These are phyloP conservation scores for Rhizoclosmatium globosum DNA, from an alignment of 192 early-diverging fungal species.

Conservation along the genomic window DNA sequence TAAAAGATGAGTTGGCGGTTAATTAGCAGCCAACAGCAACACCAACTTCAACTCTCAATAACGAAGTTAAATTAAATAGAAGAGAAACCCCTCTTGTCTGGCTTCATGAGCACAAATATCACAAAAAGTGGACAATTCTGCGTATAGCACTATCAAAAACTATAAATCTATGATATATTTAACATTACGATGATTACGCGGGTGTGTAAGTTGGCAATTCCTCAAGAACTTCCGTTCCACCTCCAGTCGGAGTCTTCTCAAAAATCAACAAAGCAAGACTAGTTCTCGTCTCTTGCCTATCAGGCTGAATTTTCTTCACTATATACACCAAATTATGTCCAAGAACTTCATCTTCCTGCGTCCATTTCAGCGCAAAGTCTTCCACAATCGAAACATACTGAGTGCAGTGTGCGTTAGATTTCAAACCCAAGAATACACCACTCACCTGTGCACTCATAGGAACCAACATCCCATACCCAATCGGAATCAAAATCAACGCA, in stretches of 20 bases:
- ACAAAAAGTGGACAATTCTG: no score
- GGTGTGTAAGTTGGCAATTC: neutral
- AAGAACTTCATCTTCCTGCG: conserved; percentile 3
- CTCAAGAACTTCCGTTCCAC: neutral
- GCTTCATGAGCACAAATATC: no score
- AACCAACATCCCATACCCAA: neutral
- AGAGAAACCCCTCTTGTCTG: no score
- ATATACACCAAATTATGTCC: neutral
- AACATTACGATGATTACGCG: no score
- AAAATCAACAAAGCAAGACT: neutral
- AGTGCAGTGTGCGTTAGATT: neutral
- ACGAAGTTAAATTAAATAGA: no score
- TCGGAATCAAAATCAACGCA: neutral
- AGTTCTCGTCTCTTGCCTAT: neutral
- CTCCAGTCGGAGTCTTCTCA: neutral
- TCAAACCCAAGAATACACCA: neutral
- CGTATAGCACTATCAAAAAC: no score
- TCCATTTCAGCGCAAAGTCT: neutral
- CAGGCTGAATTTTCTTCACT: neutral
- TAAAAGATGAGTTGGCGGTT: no score
- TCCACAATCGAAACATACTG: conserved; percentile 1
- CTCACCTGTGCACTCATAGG: neutral
- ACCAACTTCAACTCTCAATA: no score
- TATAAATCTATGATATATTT: no score
- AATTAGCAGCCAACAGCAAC: no score